phyloP scores from a whole-genome alignment of 2,329 filamentous ascomycete genomes.

The Teratosphaeriaceae sp. region DNA sequence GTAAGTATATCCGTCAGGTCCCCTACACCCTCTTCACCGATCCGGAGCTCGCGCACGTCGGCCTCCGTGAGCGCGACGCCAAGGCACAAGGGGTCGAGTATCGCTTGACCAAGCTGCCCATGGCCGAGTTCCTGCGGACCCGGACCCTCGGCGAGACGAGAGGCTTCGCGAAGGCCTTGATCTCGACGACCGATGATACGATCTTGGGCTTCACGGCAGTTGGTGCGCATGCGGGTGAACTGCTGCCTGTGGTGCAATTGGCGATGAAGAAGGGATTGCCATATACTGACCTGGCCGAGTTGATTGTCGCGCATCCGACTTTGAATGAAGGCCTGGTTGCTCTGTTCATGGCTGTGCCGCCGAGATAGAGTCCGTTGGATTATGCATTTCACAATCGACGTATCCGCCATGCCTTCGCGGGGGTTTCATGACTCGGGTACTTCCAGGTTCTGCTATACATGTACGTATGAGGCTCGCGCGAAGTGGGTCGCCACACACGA shows the following conservation, averaged over 20 bases:
- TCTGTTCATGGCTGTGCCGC: constrained; percentile 3
- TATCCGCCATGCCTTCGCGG: too few relatives aligned
- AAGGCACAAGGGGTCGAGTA: constrained; percentile 5
- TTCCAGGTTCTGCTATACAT: too few relatives aligned
- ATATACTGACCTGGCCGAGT: constrained; percentile 6
- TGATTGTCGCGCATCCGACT: constrained; percentile 6
- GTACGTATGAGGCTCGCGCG: too few relatives aligned
- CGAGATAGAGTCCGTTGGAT: too few relatives aligned
- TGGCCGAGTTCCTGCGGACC: constrained; percentile 5
- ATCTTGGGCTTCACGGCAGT: constrained; percentile 9
- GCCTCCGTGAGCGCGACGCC: constrained; percentile 6
- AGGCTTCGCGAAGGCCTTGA: constrained; percentile 9
- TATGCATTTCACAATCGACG: too few relatives aligned
- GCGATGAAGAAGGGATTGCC: constrained; percentile 6
- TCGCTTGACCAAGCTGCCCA: constrained; percentile 5
- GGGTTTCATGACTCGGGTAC: too few relatives aligned
- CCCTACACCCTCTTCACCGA: constrained; percentile 8
- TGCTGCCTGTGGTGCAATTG: constrained; percentile 7
- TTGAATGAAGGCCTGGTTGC: constrained; percentile 6
- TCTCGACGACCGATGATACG: constrained; percentile 1
- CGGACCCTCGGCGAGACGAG: constrained; percentile 2
- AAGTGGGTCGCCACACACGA: too few relatives aligned
- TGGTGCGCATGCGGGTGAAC: constrained; percentile 4
- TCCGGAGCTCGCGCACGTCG: constrained; percentile 10
- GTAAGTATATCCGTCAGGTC: too few relatives aligned